Base-by-base conservation (phyloP, 2,329 filamentous ascomycete genomes). In the Penicillium sp. region DNA sequence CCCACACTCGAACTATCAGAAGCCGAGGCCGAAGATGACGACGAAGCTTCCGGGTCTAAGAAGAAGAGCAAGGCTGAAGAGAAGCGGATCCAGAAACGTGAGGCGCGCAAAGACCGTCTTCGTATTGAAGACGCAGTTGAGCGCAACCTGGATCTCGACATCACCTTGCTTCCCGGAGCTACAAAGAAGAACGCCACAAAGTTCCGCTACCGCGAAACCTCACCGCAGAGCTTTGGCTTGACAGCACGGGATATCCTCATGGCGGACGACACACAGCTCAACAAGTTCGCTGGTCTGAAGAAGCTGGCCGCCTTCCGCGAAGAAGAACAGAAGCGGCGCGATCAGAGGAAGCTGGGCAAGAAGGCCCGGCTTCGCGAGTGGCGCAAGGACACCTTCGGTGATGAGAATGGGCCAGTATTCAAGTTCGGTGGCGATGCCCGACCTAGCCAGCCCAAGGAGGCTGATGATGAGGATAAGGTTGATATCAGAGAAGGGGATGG, bases 131-230 rank as follows among this genome's bases (percentile, higher is more conserved):
- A 84, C 48, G 80, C 96, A 38, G 84, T 97, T 57, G 88, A 96
- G 64, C 78, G 84, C 58, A 85, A 84, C 64, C 78, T 96, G 61
- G 81, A 88, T 57, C 77, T 94, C 50, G 83, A 88, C 51, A 72
- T 82, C 55, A 80, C 82, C 19, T 73, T 82, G 44, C 77, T 80
- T 46, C 78, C 72, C 24, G 71, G 73, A 34, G 71, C 75, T n/a
- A 74, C 69, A 42, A 75, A 73, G 48, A 79, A 78, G 59, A 72
- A 72, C 43, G 69, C 71, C 40, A 72, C 73, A 26, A 65, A 70
- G 28, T 98, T 98, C 80, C 85, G 87, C 49, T 98, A 98, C 75
- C 87, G 93, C 63, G 90, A 96, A 66, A 95, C 91, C 2, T 94
- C 88, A 0, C 91, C 93, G 1, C 84, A 85, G 48, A 82, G 85